phyloP scores from a whole-genome alignment of 2,329 filamentous ascomycete species.

The Zopfia rhizophila region DNA sequence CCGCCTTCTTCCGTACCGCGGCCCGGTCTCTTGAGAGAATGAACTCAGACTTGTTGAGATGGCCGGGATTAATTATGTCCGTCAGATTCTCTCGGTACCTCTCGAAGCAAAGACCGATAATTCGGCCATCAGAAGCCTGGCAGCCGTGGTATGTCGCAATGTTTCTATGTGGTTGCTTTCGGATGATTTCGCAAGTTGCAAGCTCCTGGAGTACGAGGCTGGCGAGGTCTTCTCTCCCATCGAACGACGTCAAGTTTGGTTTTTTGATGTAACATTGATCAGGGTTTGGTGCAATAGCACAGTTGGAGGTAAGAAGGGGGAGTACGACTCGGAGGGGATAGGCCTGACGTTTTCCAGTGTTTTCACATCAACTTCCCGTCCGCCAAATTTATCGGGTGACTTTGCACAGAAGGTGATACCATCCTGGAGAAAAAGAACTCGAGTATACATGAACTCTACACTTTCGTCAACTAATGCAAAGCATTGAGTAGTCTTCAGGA shows the following conservation, averaged over 20 bases:
- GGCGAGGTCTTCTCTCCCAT: conserved; percentile 4
- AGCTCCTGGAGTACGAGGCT: conserved; percentile 1
- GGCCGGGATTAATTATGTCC: conserved; percentile 4
- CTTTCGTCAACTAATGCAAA: no score
- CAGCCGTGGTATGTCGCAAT: conserved; percentile 8
- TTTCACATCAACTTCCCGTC: conserved; percentile 1
- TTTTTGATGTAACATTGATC: not conserved
- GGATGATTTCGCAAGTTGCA: conserved; percentile 5
- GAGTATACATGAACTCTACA: no score
- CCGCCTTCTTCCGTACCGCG: conserved; percentile 1
- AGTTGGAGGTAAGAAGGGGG: not conserved
- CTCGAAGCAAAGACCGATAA: conserved; percentile 8
- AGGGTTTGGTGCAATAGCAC: not conserved
- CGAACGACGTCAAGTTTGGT: conserved; percentile 2
- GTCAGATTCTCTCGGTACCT: conserved; percentile 4
- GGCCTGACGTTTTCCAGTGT: not conserved
- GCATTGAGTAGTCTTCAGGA: no score
- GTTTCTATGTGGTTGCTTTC: conserved; percentile 5
- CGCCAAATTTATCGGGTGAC: not conserved
- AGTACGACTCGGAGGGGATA: not conserved
- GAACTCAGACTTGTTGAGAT: conserved; percentile 3
- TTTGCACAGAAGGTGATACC: not conserved
- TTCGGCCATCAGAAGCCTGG: not conserved
- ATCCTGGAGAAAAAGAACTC: conserved; percentile 2
- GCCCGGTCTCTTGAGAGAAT: not conserved